These are phyloP conservation scores for Populus hybrid DNA, from an alignment of 441 rosid genomes.

Conservation along the genomic window DNA sequence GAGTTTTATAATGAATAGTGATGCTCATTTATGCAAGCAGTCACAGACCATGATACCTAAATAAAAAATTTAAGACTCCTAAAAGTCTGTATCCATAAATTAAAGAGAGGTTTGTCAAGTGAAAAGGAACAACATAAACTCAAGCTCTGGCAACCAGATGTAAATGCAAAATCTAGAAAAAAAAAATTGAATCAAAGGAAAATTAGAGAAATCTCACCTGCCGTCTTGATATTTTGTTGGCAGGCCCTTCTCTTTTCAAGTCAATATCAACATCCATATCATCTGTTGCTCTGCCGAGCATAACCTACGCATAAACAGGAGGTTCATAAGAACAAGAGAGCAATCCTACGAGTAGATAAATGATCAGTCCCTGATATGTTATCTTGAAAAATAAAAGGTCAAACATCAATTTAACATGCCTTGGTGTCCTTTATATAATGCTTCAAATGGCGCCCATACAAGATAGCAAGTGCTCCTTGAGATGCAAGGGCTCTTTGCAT, in stretches of 20 bases:
- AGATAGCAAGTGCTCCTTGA: conserved; percentile 74
- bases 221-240: conserved; percentile 83
- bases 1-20: background rate
- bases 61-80: background rate
- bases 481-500: conserved; percentile 80
- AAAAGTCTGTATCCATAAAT: background rate
- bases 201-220: conserved; percentile 50
- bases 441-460: conserved; percentile 74
- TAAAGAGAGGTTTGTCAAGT: conserved; percentile 2
- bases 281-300: conserved; percentile 89
- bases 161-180: conserved; percentile 5
- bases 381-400: background rate
- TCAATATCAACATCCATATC: conserved; percentile 81
- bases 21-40: background rate
- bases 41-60: conserved; percentile 1
- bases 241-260: conserved; percentile 72
- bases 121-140: background rate
- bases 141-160: background rate
- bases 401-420: conserved; percentile 38
- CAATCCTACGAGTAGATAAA: background rate
- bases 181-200: conserved; percentile 9
- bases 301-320: conserved; percentile 40
- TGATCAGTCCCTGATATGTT: background rate
- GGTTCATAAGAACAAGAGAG: conserved; percentile 9
- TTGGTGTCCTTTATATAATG: conserved; percentile 81